A percentile compares a stretch with the other conserved stretches of the same genome.
Conservation (phyloP, 2,329 filamentous ascomycete species). For the Trichoderma oligosporum region DNA sequence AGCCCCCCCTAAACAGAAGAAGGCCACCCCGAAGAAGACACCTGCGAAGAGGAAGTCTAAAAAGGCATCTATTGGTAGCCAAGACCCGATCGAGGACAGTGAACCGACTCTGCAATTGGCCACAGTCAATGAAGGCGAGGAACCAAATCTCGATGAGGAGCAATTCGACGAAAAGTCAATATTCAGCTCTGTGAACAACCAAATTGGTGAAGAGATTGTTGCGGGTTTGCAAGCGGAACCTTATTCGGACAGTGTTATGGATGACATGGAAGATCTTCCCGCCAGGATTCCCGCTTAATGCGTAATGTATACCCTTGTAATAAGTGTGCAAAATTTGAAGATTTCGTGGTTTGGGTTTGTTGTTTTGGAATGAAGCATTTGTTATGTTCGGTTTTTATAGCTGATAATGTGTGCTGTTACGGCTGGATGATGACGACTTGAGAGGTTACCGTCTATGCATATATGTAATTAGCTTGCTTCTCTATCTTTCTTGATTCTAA, state of each 20-base stretch:
- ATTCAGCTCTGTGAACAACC: constrained; percentile 25
- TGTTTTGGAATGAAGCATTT: background rate
- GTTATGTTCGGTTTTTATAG: background rate
- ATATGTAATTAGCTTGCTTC: background rate
- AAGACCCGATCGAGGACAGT: constrained; percentile 34
- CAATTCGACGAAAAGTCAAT: constrained; percentile 30
- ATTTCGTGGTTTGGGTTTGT: background rate
- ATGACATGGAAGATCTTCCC: constrained; percentile 45
- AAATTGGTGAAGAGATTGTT: constrained; percentile 13
- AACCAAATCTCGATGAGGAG: constrained; percentile 29
- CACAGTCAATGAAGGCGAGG: constrained; percentile 21
- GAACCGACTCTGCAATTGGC: constrained; percentile 19
- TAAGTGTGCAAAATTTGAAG: background rate
- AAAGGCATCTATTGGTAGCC: constrained; percentile 24
- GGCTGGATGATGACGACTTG: background rate
- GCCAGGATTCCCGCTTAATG: constrained; percentile 22
- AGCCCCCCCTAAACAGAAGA: constrained; percentile 29
- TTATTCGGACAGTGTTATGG: constrained; percentile 37
- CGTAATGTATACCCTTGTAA: background rate
- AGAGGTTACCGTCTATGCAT: background rate
- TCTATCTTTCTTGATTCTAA: too few relatives aligned
- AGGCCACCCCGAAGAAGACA: constrained; percentile 24
- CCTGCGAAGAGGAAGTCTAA: constrained; percentile 26
- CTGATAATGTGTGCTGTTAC: background rate
- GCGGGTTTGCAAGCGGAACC: constrained; percentile 18